Evolutionary conservation across 805 yeast genomes (phyloP), one percentile per base, ranked within the genome.

Genomic region (Kazachstania martiniae): DNA sequence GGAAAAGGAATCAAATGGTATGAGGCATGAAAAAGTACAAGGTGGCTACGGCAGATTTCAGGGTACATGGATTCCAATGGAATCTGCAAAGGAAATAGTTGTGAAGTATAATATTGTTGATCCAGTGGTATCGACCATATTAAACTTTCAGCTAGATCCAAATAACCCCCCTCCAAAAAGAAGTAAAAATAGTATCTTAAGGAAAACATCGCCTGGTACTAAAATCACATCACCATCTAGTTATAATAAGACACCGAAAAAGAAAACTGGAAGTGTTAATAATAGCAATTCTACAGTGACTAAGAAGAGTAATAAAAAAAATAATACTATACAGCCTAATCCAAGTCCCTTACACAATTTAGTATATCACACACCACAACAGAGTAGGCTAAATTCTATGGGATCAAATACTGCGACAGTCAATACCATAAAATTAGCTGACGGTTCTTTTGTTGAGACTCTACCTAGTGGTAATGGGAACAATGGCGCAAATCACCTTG

Each of bases 41-140:
- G 93, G 91, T 43, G 93, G 93, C 7, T 79, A 79, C 51, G 91
- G 91, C 8, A 60, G 85, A 31, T 81, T 79, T 49, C 91, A 82
- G 57, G 93, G 93, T 4, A 80, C 93, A 1, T 82, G 91, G 91
- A 74, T 81, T 25, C 91, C 93, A 0, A 51, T 81, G 25, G 66
- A 65, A 3, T 70, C 73, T 40, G 89, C 89, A 3, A 65, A 65
- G 27, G 65, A 70, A 29, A 61, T 78, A 43, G 76, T 75, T 4
- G 60, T 64, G 28, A 63, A 62, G 29, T 67, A 72, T 42, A 68
- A 66, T 1, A 70, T 74, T 13, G 56, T 64, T 26, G 73, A 70
- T 17, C 62, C 65, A 8, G 62, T 75, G 33, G 65, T 67, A 17
- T 68, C 57, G 4, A 37, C 67, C 3, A 71, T 80, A 2, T 55